phyloP scores from a whole-genome alignment of 2,329 filamentous ascomycete species.

The Aspergillus luchuensis region DNA sequence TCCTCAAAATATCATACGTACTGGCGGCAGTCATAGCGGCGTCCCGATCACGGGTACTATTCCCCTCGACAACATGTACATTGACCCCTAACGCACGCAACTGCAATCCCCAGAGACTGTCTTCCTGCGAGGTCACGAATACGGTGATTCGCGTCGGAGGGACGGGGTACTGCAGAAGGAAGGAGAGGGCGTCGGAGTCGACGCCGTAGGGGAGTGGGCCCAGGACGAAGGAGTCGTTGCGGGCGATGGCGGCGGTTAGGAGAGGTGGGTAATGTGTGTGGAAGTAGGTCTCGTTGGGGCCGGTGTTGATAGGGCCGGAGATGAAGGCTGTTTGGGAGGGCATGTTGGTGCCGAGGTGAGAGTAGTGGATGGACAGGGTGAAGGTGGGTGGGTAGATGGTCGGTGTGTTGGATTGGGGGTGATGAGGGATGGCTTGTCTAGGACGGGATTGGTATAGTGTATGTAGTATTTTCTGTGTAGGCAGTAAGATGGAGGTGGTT shows the following conservation, averaged over 20 bases:
- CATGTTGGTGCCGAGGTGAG: no score
- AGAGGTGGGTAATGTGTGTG: conserved; percentile 30
- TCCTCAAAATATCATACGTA: conserved; percentile 39
- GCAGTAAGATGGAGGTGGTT: no score
- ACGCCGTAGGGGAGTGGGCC: conserved; percentile 26
- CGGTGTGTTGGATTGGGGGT: no score
- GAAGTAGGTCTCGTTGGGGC: conserved; percentile 30
- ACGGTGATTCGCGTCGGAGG: conserved; percentile 26
- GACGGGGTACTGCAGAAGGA: background rate
- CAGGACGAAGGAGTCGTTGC: conserved; percentile 28
- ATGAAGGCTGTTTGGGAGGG: conserved; percentile 30
- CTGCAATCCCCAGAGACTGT: conserved; percentile 18
- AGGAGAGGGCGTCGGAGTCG: conserved; percentile 30
- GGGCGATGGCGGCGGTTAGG: conserved; percentile 23
- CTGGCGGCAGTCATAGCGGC: conserved; percentile 35
- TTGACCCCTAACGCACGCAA: conserved; percentile 22
- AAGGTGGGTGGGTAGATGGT: no score
- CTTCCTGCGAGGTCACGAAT: conserved; percentile 28
- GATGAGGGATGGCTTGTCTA: no score
- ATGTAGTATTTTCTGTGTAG: no score
- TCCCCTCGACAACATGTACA: conserved; percentile 18
- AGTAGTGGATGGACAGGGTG: no score
- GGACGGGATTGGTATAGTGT: no score
- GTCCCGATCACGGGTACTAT: conserved; percentile 32
- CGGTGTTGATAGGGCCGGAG: conserved; percentile 36